Percentiles rank a stretch among this genome's conserved stretches.
Evolutionary conservation across 2,329 filamentous ascomycete genomes (phyloP).

Genomic region (Penicillium janthinellum): DNA sequence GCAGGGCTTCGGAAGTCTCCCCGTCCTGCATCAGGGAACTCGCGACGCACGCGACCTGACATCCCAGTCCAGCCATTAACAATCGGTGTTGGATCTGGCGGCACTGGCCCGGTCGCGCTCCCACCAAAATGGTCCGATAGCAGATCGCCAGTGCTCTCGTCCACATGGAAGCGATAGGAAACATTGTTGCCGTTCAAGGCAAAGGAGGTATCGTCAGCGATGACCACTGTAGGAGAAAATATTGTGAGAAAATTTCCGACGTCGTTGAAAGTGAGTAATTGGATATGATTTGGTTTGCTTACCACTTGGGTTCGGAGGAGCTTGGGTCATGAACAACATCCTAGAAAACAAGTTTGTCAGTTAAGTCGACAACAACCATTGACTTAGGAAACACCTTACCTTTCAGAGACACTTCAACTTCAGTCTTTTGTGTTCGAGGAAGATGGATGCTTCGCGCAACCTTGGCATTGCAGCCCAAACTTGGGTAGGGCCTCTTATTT

Average conservation of each 20-base stretch:
- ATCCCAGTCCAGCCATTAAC: conserved; percentile 57
- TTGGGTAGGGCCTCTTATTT: background rate
- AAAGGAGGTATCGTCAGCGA: conserved; percentile 58
- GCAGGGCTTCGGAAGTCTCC: conserved; percentile 66
- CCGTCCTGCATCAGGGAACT: conserved; percentile 65
- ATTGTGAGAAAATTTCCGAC: background rate
- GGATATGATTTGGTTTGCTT: background rate
- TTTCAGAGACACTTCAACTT: no score
- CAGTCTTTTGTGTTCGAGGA: background rate
- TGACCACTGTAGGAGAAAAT: conserved; percentile 46
- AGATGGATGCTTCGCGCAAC: background rate
- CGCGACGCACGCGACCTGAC: conserved; percentile 57
- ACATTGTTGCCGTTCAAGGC: conserved; percentile 58
- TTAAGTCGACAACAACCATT: background rate
- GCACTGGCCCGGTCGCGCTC: conserved; percentile 56
- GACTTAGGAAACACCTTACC: background rate
- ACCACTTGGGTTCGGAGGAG: background rate
- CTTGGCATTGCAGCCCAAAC: background rate
- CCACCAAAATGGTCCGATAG: conserved; percentile 65
- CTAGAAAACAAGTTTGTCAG: background rate
- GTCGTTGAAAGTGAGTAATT: background rate
- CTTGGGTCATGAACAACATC: background rate
- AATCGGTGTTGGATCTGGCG: conserved; percentile 39
- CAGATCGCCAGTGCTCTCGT: conserved; percentile 58
- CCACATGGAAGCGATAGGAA: conserved; percentile 66